Evolutionary conservation across 768 basidiomycete genomes (phyloP).

Genomic region (Mycena sanguinolenta): DNA sequence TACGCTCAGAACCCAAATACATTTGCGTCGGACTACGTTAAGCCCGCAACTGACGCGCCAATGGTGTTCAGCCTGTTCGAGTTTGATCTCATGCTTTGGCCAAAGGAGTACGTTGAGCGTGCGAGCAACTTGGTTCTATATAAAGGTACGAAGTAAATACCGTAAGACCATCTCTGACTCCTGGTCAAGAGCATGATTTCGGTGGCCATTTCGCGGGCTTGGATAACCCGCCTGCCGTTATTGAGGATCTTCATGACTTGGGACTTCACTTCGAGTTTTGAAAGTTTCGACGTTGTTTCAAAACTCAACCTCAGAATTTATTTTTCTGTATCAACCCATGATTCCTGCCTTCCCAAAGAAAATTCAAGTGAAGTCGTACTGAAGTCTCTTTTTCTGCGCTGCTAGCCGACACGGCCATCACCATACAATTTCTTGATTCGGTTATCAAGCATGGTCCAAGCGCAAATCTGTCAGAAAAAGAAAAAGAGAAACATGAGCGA

Average conservation of each 20-base stretch:
- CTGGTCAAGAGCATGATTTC: slow-evolving; percentile 16
- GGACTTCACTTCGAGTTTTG: slow-evolving; percentile 4
- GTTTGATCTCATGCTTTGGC: slow-evolving; percentile 21
- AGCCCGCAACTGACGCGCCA: slow-evolving; percentile 13
- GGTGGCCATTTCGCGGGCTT: slow-evolving; percentile 28
- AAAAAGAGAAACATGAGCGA: slow-evolving; percentile 1
- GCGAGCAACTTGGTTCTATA: slow-evolving; percentile 22
- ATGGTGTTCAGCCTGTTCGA: slow-evolving; percentile 11
- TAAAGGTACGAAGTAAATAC: slow-evolving; percentile 8
- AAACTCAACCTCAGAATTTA: neutral
- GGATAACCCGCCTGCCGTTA: slow-evolving; percentile 19
- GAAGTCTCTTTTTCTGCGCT: neutral
- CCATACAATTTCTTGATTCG: neutral
- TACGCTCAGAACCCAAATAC: slow-evolving; percentile 27
- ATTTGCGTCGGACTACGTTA: slow-evolving; percentile 5
- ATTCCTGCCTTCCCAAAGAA: neutral
- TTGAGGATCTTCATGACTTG: slow-evolving; percentile 16
- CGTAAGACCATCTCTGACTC: neutral
- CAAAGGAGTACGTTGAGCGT: slow-evolving; percentile 4
- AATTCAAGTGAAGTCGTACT: neutral
- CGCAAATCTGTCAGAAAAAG: slow-evolving; percentile 13
- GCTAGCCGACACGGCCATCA: neutral
- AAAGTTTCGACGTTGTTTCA: neutral
- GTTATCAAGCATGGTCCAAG: slow-evolving; percentile 11
- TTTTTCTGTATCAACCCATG: neutral